These are phyloP conservation scores for Isoetes taiwanensis DNA, from an alignment of 75 land plant genomes.

Conservation along the genomic window DNA sequence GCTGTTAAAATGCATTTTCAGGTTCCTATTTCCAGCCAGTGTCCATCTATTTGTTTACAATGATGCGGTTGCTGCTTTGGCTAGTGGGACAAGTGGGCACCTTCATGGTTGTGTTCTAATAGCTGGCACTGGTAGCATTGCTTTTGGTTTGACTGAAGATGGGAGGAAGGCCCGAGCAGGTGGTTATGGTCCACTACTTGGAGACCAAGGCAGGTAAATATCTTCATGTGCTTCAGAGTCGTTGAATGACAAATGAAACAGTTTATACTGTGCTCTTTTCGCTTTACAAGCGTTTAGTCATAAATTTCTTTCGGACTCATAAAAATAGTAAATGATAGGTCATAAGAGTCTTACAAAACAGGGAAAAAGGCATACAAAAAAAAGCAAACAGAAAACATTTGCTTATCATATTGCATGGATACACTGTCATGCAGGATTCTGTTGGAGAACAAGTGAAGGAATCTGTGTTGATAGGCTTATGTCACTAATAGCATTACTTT, in stretches of 20 bases:
- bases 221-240: background rate
- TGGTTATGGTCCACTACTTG: constrained; percentile 82
- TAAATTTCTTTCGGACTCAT: too few relatives aligned
- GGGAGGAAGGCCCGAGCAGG: constrained; percentile 73
- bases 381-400: too few relatives aligned
- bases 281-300: background rate
- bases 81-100: constrained; percentile 85
- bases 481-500: too few relatives aligned
- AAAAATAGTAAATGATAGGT: too few relatives aligned
- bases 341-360: too few relatives aligned
- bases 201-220: constrained; percentile 89
- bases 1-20: too few relatives aligned
- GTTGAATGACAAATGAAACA: background rate
- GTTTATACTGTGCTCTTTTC: background rate
- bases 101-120: constrained; percentile 86
- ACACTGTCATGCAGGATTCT: too few relatives aligned
- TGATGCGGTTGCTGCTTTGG: constrained; percentile 92
- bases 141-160: constrained; percentile 71
- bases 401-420: too few relatives aligned
- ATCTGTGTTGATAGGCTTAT: too few relatives aligned
- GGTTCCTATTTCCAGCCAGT: constrained; percentile 55
- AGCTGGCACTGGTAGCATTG: constrained; percentile 83
- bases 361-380: too few relatives aligned
- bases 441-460: too few relatives aligned
- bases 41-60: constrained; percentile 62